Evolutionary conservation across 495 filamentous ascomycete species (phyloP), one percentile per base, ranked within the genome.

Genomic region (Sphaerosporella brunnea): DNA sequence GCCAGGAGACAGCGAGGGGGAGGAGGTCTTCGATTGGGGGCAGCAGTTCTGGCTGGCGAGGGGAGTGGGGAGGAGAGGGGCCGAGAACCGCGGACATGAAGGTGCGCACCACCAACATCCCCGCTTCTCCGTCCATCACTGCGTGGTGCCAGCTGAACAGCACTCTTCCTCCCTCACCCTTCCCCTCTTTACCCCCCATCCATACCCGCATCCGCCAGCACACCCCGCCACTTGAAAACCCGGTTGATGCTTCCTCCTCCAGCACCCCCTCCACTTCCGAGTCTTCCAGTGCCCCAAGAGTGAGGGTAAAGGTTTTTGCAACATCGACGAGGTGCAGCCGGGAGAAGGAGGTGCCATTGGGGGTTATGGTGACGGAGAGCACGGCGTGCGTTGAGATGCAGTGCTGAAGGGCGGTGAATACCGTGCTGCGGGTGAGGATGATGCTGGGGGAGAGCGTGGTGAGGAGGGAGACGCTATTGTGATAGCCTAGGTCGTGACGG

Each of bases 401-500:
- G 5, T 5, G 7, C 7, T 5, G 5, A 5, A 32, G 28, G 28
- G 28, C 28, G 7, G 28, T 13, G 28, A 13, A 5, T 5, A 32
- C 28, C 28, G 28, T 13, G 28, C 7, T 13, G 28, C 7, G 28
- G 13, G 28, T 32, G 7, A 32, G 28, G 7, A 13, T 5, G 28
- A 32, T 13, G 28, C 5, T 5, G 7, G 13, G 28, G 28, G 28
- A 32, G 28, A 32, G 7, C 7, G 28, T 32, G 28, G 13, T 5
- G 28, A 13, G 5, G 5, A 32, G 28, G 28, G 7, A 5, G 28
- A 32, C 28, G 28, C 28, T 32, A 13, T 32, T 32, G 28, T 32
- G 71, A 38, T 68, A 67, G 13, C 56, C 48, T 0, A 69, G 45
- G 15, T 63, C 53, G 39, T 72, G 67, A 11, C 68, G 62, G 16